Evolutionary conservation across 139 green algal genomes (phyloP), one percentile per base, ranked within the genome.

Genomic region (Chlamydomonas sp.): DNA sequence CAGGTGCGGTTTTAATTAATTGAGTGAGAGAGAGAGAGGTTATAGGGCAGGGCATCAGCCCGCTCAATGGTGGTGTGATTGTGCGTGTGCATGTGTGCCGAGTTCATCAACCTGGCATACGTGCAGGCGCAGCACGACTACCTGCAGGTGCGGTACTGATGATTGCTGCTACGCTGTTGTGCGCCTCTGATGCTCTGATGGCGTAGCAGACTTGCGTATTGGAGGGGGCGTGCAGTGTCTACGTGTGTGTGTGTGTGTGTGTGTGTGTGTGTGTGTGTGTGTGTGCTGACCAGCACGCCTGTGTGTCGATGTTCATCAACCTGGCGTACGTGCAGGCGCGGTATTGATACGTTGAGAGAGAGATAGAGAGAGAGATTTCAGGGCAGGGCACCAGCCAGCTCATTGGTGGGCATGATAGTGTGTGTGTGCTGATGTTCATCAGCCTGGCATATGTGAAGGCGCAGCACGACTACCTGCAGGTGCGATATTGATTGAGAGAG

Each of bases 81-180:
- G n/a, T n/a, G n/a, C n/a, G n/a, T n/a, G n/a, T n/a, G n/a, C n/a
- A n/a, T n/a, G n/a, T 4, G 94, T 98, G 79, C 87, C 91, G 5
- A 93, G 74, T 99, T 99, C 71, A 73, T 98, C 30, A 89, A 87
- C 75, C 86, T 99, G 30, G 95, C 88, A 31, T 99, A 97, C 71
- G 88, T 97, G 43, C 91, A 91, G 81, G 90, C 91, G 6, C 86
- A 94, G 81, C 87, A 96, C 69, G 91, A 96, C 74, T 96, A 93
- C 74, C 81, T 96, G 60, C 50, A n/a, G n/a, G n/a, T n/a, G n/a
- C n/a, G n/a, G n/a, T n/a, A n/a, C n/a, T n/a, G n/a, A n/a, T n/a
- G n/a, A n/a, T n/a, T n/a, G n/a, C n/a, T 54, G 20, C 43, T 26
- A 54, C 43, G 20, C 13, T 20, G 20, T 54, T 13, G 20, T 54